Percentiles rank a stretch among this genome's conserved stretches.
These are phyloP conservation scores for Maudiozyma turicensis DNA, from an alignment of 805 yeast species.

Conservation along the genomic window DNA sequence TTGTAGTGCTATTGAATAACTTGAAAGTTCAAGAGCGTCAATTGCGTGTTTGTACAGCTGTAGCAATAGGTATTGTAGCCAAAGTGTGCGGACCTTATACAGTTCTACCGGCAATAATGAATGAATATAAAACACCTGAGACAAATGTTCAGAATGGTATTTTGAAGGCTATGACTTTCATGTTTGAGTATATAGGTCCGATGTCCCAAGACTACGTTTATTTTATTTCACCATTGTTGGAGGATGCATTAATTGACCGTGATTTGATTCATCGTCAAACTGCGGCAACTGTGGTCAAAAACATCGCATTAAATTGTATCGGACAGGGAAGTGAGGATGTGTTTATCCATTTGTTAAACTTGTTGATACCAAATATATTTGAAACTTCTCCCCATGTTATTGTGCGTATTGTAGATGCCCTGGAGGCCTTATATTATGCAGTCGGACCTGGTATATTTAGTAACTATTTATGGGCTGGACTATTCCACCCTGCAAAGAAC, in stretches of 20 bases:
- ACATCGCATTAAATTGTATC: constrained; percentile 66
- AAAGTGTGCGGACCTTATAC: constrained; percentile 89
- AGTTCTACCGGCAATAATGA: constrained; percentile 88
- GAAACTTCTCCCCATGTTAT: constrained; percentile 97
- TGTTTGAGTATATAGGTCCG: constrained; percentile 86
- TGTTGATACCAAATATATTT: constrained; percentile 78
- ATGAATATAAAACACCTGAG: constrained; percentile 88
- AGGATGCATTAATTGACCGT: constrained; percentile 83
- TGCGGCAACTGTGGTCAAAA: constrained; percentile 79
- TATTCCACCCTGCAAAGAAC: constrained; percentile 86
- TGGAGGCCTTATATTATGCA: constrained; percentile 60
- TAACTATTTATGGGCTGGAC: constrained; percentile 77
- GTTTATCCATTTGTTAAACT: constrained; percentile 71
- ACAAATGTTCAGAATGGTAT: constrained; percentile 93
- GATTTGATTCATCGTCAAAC: constrained; percentile 93
- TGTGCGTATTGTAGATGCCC: constrained; percentile 65
- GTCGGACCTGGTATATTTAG: constrained; percentile 68
- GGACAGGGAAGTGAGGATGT: constrained; percentile 75
- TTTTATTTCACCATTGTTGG: constrained; percentile 67
- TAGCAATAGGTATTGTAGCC: constrained; percentile 94
- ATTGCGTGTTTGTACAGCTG: constrained; percentile 92
- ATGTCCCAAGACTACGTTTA: constrained; percentile 73
- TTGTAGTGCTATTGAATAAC: constrained; percentile 74
- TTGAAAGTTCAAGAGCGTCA: constrained; percentile 92
- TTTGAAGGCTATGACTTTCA: constrained; percentile 76